Conservation (phyloP, 352 stramenopile genomes). For the Paralagenidium karlingii region DNA sequence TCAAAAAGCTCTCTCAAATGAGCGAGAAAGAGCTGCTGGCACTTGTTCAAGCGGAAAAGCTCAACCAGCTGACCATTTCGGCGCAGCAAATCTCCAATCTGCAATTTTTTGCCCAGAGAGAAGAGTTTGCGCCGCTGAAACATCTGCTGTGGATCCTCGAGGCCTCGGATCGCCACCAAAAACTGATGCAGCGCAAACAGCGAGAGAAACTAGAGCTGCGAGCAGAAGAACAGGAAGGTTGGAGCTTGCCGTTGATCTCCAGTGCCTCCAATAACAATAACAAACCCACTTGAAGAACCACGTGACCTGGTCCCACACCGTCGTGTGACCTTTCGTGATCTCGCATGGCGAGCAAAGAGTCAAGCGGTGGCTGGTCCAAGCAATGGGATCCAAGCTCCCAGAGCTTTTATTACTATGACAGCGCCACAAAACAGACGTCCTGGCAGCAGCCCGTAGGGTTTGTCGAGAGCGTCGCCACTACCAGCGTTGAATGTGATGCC, state of each 20-base stretch:
- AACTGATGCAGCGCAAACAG: constrained; percentile 9
- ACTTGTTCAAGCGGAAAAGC: constrained; percentile 20
- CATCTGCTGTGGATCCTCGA: constrained; percentile 52
- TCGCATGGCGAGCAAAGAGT: no score
- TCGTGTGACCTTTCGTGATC: no score
- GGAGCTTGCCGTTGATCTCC: no score
- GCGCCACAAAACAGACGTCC: constrained; percentile 14
- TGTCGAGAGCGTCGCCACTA: constrained; percentile 8
- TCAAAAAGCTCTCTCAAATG: constrained; percentile 45
- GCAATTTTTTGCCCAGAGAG: constrained; percentile 31
- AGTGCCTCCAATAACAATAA: no score
- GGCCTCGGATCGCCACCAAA: constrained; percentile 12
- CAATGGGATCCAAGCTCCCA: constrained; percentile 14
- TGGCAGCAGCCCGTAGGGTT: constrained; percentile 14
- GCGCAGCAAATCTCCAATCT: constrained; percentile 18
- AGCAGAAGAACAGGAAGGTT: no score
- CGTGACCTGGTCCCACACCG: no score
- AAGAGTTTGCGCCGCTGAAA: constrained; percentile 38
- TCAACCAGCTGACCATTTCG: constrained; percentile 23
- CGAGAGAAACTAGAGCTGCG: no score
- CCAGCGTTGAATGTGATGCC: constrained; percentile 2
- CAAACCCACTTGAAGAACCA: no score
- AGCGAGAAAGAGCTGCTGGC: constrained; percentile 34
- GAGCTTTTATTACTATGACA: constrained; percentile 20
- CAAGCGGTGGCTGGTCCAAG: no score